Evolutionary conservation across 768 basidiomycete genomes (phyloP).

Genomic region (Podaxis sp.): DNA sequence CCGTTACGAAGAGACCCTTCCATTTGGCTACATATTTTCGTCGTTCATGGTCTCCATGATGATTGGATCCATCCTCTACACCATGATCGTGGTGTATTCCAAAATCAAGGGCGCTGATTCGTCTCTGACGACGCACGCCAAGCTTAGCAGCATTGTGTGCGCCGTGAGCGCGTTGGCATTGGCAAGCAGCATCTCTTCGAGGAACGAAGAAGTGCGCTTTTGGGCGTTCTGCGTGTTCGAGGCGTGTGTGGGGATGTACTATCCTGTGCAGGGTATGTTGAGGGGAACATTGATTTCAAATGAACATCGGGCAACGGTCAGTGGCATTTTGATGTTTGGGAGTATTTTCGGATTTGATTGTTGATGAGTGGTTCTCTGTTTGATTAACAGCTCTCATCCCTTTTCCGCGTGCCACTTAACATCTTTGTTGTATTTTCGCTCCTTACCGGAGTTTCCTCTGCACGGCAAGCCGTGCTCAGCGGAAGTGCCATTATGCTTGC

Average conservation of each 20-base stretch:
- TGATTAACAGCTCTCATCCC: slow-evolving; percentile 50
- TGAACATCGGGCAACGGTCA: slow-evolving; percentile 72
- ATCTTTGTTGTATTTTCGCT: slow-evolving; percentile 70
- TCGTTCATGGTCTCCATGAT: slow-evolving; percentile 83
- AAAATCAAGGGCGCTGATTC: slow-evolving; percentile 27
- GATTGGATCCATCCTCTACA: slow-evolving; percentile 73
- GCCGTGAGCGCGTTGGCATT: slow-evolving; percentile 57
- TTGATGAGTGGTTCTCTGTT: neutral
- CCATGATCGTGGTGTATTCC: slow-evolving; percentile 34
- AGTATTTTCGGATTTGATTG: neutral
- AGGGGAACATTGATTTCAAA: slow-evolving; percentile 64
- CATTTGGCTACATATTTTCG: slow-evolving; percentile 79
- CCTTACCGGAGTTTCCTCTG: slow-evolving; percentile 65
- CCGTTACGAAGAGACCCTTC: slow-evolving; percentile 40
- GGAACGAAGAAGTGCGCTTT: slow-evolving; percentile 51
- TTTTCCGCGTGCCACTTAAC: slow-evolving; percentile 76
- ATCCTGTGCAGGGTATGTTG: slow-evolving; percentile 75
- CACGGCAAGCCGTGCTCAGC: slow-evolving; percentile 57
- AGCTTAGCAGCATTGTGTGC: slow-evolving; percentile 63
- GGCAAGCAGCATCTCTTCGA: slow-evolving; percentile 42
- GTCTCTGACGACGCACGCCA: slow-evolving; percentile 59
- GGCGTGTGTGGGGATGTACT: slow-evolving; percentile 77
- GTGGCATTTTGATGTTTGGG: slow-evolving; percentile 19
- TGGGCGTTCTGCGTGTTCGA: slow-evolving; percentile 77
- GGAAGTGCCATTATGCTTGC: slow-evolving; percentile 56